Evolutionary conservation across 352 stramenopile species (phyloP).

Genomic region (Pythium insidiosum): DNA sequence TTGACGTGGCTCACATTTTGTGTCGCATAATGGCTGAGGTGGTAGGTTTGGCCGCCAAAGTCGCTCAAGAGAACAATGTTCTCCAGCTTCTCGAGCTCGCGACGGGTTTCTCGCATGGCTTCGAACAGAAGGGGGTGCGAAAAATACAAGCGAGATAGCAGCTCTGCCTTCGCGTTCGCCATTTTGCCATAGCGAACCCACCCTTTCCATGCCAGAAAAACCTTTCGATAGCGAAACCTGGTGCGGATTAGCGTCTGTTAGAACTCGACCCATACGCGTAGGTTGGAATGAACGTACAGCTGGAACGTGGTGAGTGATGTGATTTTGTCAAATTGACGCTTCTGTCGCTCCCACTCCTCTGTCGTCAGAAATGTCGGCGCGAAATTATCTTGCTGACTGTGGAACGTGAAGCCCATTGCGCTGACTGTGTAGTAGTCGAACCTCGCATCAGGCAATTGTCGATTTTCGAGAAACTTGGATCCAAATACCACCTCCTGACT

Average conservation of each 20-base stretch:
- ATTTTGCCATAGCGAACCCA: conserved; percentile 36
- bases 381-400: conserved; percentile 39
- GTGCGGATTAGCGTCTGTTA: no score
- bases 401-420: conserved; percentile 43
- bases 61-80: conserved; percentile 31
- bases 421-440: conserved; percentile 75
- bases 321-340: conserved; percentile 32
- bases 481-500: conserved; percentile 18
- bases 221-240: conserved; percentile 65
- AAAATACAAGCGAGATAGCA: conserved; percentile 45
- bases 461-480: no score
- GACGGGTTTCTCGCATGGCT: conserved; percentile 24
- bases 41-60: conserved; percentile 27
- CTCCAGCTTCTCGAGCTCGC: conserved; percentile 21
- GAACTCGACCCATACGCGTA: no score
- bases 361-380: conserved; percentile 30
- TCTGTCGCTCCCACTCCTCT: conserved; percentile 44
- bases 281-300: conserved; percentile 16
- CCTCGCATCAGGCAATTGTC: no score
- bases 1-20: no score
- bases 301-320: conserved; percentile 35
- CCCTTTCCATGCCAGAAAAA: conserved; percentile 47
- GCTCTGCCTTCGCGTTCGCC: conserved; percentile 25
- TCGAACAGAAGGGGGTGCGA: conserved; percentile 25
- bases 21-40: conserved; percentile 20